A percentile compares a stretch with the other conserved stretches of the same genome.
Conservation (phyloP, 2,329 filamentous ascomycete genomes). For the Phialophora expanda region DNA sequence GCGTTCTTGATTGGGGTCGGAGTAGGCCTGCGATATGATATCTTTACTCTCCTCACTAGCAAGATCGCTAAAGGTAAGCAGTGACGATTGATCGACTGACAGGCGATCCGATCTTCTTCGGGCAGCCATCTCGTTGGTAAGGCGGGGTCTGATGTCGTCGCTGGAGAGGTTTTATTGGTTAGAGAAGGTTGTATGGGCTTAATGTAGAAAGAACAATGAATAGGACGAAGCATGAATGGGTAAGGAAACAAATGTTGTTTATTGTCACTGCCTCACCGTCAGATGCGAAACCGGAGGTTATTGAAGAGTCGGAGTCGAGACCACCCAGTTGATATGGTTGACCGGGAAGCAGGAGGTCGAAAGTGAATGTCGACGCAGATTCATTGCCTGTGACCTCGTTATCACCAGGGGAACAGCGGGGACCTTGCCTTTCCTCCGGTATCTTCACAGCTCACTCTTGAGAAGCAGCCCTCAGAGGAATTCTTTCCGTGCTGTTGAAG, state of each 20-base stretch:
- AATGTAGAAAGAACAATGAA: neutral
- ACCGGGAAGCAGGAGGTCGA: neutral
- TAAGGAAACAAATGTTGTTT: neutral
- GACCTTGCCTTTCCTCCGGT: neutral
- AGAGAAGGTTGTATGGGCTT: neutral
- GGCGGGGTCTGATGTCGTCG: neutral
- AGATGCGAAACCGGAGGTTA: conserved; percentile 9
- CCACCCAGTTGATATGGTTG: conserved; percentile 7
- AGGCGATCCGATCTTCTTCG: conserved; percentile 7
- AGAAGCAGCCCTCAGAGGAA: neutral
- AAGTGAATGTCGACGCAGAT: conserved; percentile 4
- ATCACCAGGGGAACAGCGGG: neutral
- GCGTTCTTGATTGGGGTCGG: conserved; percentile 12
- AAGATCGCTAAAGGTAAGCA: conserved; percentile 15
- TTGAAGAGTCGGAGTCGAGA: neutral
- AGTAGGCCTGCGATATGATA: conserved; percentile 17
- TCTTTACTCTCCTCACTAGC: conserved; percentile 21
- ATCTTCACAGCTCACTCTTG: conserved; percentile 4
- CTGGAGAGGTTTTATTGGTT: neutral
- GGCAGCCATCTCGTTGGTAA: neutral
- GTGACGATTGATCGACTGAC: conserved; percentile 14
- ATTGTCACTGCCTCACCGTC: neutral
- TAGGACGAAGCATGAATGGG: neutral
- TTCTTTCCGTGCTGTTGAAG: neutral
- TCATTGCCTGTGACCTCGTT: neutral